These are phyloP conservation scores for Lunularia cruciata DNA, from an alignment of 225 moss, liverwort and hornwort genomes.

Conservation along the genomic window DNA sequence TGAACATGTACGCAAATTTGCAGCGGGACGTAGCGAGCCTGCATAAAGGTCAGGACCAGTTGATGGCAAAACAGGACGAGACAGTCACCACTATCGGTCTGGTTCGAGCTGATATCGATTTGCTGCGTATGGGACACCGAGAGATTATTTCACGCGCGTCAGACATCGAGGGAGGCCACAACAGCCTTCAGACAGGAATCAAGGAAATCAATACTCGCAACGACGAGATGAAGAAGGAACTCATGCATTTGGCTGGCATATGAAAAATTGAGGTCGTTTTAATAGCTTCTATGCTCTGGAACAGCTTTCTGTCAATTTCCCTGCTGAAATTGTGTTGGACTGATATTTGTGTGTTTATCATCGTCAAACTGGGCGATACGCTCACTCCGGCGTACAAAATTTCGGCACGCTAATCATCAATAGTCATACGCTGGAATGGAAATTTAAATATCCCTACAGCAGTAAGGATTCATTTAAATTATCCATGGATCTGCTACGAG, in stretches of 20 bases:
- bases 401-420: too few relatives aligned
- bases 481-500: too few relatives aligned
- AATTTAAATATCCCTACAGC: too few relatives aligned
- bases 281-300: too few relatives aligned
- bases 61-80: slow-evolving; percentile 33
- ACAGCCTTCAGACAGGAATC: slow-evolving; percentile 31
- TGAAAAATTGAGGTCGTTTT: too few relatives aligned
- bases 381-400: too few relatives aligned
- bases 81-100: slow-evolving; percentile 27
- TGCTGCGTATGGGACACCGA: slow-evolving; percentile 37
- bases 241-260: slow-evolving; percentile 43
- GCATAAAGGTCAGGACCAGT: slow-evolving; percentile 21
- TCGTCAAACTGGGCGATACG: too few relatives aligned
- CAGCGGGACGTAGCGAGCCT: slow-evolving; percentile 34
- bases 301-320: too few relatives aligned
- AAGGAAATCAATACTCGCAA: slow-evolving; percentile 45
- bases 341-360: too few relatives aligned
- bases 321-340: too few relatives aligned
- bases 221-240: slow-evolving; percentile 49
- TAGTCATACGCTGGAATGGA: too few relatives aligned
- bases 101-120: slow-evolving; percentile 37
- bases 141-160: slow-evolving; percentile 42
- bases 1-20: slow-evolving; percentile 44
- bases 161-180: slow-evolving; percentile 33
- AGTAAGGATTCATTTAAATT: too few relatives aligned